These are phyloP conservation scores for Corynascus novoguineensis DNA, from an alignment of 495 filamentous ascomycete genomes.

Conservation along the genomic window DNA sequence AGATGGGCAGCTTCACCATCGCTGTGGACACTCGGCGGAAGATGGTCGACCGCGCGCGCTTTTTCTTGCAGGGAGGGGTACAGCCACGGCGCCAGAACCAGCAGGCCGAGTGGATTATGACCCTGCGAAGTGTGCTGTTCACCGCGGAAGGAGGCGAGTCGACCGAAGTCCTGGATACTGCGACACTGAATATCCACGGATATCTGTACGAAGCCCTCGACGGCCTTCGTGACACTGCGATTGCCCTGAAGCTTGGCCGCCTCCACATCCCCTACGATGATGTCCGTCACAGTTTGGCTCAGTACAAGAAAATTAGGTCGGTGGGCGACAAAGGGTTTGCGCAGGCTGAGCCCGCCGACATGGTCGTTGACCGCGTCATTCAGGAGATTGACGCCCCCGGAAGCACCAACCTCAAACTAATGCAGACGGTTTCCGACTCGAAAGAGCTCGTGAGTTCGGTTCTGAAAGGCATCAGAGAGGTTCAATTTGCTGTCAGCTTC, in stretches of 20 bases:
- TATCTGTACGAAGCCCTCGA: slow-evolving; percentile 83
- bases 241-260: slow-evolving; percentile 84
- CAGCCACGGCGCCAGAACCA: slow-evolving; percentile 63
- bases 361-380: slow-evolving; percentile 67
- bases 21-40: slow-evolving; percentile 86
- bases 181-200: slow-evolving; percentile 84
- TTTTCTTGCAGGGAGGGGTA: slow-evolving; percentile 75
- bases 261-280: slow-evolving; percentile 91
- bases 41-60: slow-evolving; percentile 82
- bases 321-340: slow-evolving; percentile 21
- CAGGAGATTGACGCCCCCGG: slow-evolving; percentile 72
- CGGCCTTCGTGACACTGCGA: slow-evolving; percentile 81
- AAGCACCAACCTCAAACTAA: slow-evolving; percentile 65
- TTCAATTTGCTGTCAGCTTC: slow-evolving; percentile 93
- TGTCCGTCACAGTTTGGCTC: slow-evolving; percentile 54
- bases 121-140: slow-evolving; percentile 78
- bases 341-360: slow-evolving; percentile 43
- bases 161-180: slow-evolving; percentile 83
- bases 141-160: slow-evolving; percentile 78
- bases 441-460: slow-evolving; percentile 89
- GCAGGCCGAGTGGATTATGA: slow-evolving; percentile 92
- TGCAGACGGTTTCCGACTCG: slow-evolving; percentile 84
- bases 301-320: slow-evolving; percentile 38
- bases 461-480: slow-evolving; percentile 86
- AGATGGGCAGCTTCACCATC: slow-evolving; percentile 77